A percentile compares a stretch with the other conserved stretches of the same genome.
phyloP scores from a whole-genome alignment of 495 filamentous ascomycete species.

The Aspergillus campestris region DNA sequence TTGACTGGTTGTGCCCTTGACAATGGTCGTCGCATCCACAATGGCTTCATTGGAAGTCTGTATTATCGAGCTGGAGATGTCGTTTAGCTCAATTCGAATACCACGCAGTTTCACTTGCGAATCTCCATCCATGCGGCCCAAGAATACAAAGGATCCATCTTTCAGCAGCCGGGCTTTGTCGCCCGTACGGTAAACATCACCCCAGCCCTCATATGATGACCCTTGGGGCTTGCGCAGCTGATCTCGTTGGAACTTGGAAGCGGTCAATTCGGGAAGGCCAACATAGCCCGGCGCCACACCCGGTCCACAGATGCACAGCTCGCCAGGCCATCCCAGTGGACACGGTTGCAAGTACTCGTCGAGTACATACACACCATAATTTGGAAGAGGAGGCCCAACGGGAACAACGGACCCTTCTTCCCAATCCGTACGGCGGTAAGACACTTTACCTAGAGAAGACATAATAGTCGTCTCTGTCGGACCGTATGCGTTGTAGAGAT shows the following conservation, averaged over 20 bases:
- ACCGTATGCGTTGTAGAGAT: constrained; percentile 16
- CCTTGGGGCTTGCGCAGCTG: not conserved
- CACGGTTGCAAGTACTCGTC: constrained; percentile 25
- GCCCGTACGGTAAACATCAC: not conserved
- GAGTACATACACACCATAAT: constrained; percentile 22
- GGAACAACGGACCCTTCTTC: not conserved
- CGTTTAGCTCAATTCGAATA: constrained; percentile 36
- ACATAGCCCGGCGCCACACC: constrained; percentile 28
- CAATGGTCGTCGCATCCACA: constrained; percentile 20
- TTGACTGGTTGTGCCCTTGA: constrained; percentile 1
- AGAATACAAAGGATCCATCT: constrained; percentile 20
- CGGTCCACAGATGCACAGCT: constrained; percentile 29
- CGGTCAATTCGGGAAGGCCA: not conserved
- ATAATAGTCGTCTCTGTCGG: constrained; percentile 13
- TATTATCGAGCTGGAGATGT: constrained; percentile 29
- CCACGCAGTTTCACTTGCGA: constrained; percentile 42
- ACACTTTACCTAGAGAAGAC: not conserved
- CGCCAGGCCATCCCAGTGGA: constrained; percentile 25
- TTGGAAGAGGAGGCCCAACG: not conserved
- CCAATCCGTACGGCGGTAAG: not conserved
- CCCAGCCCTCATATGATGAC: not conserved
- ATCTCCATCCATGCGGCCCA: constrained; percentile 32
- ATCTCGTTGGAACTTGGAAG: not conserved
- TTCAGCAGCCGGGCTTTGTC: constrained; percentile 5
- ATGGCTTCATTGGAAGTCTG: constrained; percentile 14